Evolutionary conservation across 2,329 filamentous ascomycete species (phyloP).

Genomic region (Diaporthe longicolla): DNA sequence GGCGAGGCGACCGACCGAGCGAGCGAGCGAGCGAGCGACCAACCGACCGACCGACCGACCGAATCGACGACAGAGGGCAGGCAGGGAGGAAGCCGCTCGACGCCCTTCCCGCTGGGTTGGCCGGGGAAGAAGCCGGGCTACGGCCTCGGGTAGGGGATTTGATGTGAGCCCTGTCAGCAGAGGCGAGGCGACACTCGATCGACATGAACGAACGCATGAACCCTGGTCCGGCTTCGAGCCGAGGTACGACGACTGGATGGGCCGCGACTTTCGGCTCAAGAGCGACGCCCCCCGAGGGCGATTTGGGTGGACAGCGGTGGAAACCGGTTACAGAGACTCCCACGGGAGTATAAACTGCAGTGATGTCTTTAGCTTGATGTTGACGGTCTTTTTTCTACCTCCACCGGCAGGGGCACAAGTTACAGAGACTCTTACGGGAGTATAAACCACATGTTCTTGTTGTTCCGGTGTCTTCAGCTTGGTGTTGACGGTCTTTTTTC

Average conservation of each 20-base stretch:
- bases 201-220: not conserved
- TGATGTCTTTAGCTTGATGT: too few species aligned
- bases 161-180: not conserved
- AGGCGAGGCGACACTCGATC: not conserved
- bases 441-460: not conserved
- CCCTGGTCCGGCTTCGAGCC: constrained; percentile 11
- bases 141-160: too few species aligned
- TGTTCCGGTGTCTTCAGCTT: not conserved
- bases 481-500: constrained; percentile 24
- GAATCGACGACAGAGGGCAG: too few species aligned
- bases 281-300: constrained; percentile 3
- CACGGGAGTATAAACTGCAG: not conserved
- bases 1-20: too few species aligned
- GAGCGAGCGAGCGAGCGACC: too few species aligned
- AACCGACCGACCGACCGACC: too few species aligned
- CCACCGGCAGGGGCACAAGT: not conserved
- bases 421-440: constrained; percentile 20
- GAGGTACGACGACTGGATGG: constrained; percentile 22
- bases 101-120: too few species aligned
- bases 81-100: too few species aligned
- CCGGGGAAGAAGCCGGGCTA: too few species aligned
- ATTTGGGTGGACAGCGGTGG: constrained; percentile 8
- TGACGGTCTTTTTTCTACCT: too few species aligned
- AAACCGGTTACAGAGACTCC: constrained; percentile 9
- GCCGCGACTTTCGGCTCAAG: constrained; percentile 9